A percentile compares a stretch with the other conserved stretches of the same genome.
Conservation (phyloP, 2,329 filamentous ascomycete species). For the Aspergillus brasiliensis region DNA sequence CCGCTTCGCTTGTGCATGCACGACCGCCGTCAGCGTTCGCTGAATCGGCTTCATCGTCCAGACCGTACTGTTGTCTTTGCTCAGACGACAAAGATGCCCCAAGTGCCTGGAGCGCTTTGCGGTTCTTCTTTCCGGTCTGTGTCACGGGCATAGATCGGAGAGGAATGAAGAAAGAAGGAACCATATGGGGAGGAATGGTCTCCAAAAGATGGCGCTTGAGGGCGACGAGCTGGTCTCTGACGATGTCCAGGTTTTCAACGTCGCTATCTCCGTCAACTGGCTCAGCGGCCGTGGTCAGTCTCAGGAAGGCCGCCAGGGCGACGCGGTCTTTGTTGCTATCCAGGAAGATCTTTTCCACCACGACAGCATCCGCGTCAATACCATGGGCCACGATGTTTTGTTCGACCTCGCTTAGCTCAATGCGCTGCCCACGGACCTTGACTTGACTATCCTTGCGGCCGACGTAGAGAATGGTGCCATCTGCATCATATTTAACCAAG, state of each 20-base stretch:
- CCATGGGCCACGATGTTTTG: not conserved
- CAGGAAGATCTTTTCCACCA: not conserved
- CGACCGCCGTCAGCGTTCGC: not conserved
- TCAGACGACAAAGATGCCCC: not conserved
- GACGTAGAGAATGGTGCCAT: constrained; percentile 5
- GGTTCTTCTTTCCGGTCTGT: not conserved
- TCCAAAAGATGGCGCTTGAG: constrained; percentile 15
- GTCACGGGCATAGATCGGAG: not conserved
- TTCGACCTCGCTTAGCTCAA: constrained; percentile 9
- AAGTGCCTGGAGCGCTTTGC: not conserved
- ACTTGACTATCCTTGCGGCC: constrained; percentile 11
- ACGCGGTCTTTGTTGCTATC: not conserved
- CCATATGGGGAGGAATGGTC: not conserved
- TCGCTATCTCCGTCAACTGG: not conserved
- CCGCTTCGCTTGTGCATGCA: not conserved
- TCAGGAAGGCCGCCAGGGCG: not conserved
- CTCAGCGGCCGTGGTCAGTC: not conserved
- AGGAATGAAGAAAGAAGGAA: not conserved
- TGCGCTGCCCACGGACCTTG: constrained; percentile 10
- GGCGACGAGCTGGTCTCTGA: not conserved
- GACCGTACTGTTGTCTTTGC: not conserved
- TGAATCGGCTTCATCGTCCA: not conserved
- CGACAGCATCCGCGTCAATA: not conserved
- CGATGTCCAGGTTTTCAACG: not conserved
- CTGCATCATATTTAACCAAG: not conserved